phyloP scores from a whole-genome alignment of 768 basidiomycete species.

The Sarcodon aspratus region DNA sequence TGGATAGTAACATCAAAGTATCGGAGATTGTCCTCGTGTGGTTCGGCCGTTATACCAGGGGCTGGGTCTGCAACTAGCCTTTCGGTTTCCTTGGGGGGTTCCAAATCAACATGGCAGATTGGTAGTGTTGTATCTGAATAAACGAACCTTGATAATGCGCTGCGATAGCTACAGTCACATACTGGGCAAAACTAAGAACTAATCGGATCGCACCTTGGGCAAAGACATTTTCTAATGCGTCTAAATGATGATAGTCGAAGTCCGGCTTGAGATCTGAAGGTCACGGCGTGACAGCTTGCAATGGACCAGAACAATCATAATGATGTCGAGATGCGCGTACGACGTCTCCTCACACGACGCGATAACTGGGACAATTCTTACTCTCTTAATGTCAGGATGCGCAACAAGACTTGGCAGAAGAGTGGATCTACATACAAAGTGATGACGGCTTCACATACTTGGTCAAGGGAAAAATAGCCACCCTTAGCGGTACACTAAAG shows the following conservation, averaged over 20 bases:
- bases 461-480: constrained; percentile 62
- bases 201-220: constrained; percentile 33
- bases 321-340: constrained; percentile 2
- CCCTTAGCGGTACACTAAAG: constrained; percentile 70
- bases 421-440: constrained; percentile 72
- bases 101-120: constrained; percentile 5
- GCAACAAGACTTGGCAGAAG: constrained; percentile 13
- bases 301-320: background rate
- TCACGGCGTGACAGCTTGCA: background rate
- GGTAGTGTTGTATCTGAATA: constrained; percentile 1
- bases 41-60: constrained; percentile 89
- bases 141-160: constrained; percentile 42
- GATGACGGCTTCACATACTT: constrained; percentile 77
- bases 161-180: constrained; percentile 13
- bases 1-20: constrained; percentile 98
- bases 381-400: background rate
- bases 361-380: background rate
- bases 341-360: background rate
- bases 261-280: constrained; percentile 1
- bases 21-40: constrained; percentile 94
- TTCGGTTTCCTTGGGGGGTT: constrained; percentile 78
- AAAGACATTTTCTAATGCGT: constrained; percentile 28
- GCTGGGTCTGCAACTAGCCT: constrained; percentile 93
- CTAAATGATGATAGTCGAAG: constrained; percentile 2
- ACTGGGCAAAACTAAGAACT: background rate